phyloP scores from a whole-genome alignment of 177 flowering plant species.

The Vitis hybrid region DNA sequence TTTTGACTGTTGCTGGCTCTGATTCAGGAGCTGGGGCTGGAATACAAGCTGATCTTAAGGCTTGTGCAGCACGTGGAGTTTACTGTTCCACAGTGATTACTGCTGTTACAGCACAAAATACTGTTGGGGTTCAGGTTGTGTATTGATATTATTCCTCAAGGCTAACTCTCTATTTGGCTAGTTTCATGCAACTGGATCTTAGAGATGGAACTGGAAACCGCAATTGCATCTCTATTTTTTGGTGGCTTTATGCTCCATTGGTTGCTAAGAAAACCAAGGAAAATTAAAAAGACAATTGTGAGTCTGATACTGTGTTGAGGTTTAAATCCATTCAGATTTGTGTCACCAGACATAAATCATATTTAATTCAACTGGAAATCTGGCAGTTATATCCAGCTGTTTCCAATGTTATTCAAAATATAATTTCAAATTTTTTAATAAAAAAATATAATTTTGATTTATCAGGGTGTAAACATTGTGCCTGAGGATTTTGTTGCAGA shows the following conservation, averaged over 20 bases:
- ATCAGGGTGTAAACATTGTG: slow-evolving; percentile 60
- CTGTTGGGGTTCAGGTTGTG: slow-evolving; percentile 83
- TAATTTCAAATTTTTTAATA: too few relatives aligned
- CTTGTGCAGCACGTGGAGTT: slow-evolving; percentile 84
- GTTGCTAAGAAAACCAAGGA: too few relatives aligned
- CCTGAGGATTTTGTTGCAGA: slow-evolving; percentile 67
- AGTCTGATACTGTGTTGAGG: too few relatives aligned
- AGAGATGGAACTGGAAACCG: neutral
- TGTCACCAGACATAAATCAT: too few relatives aligned
- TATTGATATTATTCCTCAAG: neutral
- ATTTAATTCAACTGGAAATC: too few relatives aligned
- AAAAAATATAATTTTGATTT: too few relatives aligned
- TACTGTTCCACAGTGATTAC: slow-evolving; percentile 91
- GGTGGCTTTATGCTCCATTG: too few relatives aligned
- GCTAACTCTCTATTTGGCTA: neutral
- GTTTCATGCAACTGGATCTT: neutral
- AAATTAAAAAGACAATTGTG: too few relatives aligned
- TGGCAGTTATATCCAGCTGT: too few relatives aligned
- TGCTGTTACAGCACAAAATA: slow-evolving; percentile 90
- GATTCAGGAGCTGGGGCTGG: slow-evolving; percentile 98
- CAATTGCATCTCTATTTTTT: too few relatives aligned
- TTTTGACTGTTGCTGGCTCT: slow-evolving; percentile 87
- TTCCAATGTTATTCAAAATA: too few relatives aligned
- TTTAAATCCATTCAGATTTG: too few relatives aligned
- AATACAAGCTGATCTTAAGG: slow-evolving; percentile 92